Percentiles rank a stretch among this genome's conserved stretches.
Evolutionary conservation across 2,329 filamentous ascomycete species (phyloP).

Genomic region (Reticulascus tulasneorum): DNA sequence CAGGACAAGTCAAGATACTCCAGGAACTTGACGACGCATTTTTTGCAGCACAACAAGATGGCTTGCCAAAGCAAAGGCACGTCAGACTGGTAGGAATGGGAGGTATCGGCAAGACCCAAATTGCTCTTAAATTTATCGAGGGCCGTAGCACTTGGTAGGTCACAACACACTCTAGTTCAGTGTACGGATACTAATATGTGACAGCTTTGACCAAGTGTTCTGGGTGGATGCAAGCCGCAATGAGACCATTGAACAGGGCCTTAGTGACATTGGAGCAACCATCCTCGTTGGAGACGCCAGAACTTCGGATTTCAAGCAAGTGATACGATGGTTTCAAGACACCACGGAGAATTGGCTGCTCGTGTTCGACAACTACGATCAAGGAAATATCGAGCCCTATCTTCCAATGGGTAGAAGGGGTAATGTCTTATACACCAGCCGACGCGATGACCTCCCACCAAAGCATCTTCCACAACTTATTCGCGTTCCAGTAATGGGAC

Average conservation of each 20-base stretch:
- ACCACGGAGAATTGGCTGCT: slow-evolving; percentile 23
- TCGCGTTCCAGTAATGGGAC: slow-evolving; percentile 1
- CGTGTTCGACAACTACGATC: slow-evolving; percentile 24
- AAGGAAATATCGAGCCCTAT: slow-evolving; percentile 8
- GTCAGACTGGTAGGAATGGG: slow-evolving; percentile 23
- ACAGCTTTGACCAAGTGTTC: slow-evolving; percentile 23
- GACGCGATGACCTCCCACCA: slow-evolving; percentile 5
- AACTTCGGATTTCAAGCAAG: slow-evolving; percentile 2
- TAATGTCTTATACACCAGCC: slow-evolving; percentile 24
- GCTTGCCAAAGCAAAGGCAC: slow-evolving; percentile 9
- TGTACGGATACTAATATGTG: background rate
- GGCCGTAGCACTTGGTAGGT: slow-evolving; percentile 13
- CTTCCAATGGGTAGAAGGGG: slow-evolving; percentile 18
- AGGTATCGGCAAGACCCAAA: slow-evolving; percentile 27
- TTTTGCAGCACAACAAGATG: slow-evolving; percentile 8
- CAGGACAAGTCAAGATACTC: slow-evolving; percentile 20
- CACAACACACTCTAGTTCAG: background rate
- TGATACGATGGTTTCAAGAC: slow-evolving; percentile 15
- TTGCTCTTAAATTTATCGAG: slow-evolving; percentile 22
- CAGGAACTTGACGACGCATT: slow-evolving; percentile 12
- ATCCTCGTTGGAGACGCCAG: slow-evolving; percentile 3
- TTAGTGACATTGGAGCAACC: slow-evolving; percentile 10
- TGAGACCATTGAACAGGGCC: slow-evolving; percentile 19
- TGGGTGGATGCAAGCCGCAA: slow-evolving; percentile 22
- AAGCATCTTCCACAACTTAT: slow-evolving; percentile 5